These are phyloP conservation scores for Nectriaceae sp. DNA, from an alignment of 2,329 filamentous ascomycete genomes.

Conservation along the genomic window DNA sequence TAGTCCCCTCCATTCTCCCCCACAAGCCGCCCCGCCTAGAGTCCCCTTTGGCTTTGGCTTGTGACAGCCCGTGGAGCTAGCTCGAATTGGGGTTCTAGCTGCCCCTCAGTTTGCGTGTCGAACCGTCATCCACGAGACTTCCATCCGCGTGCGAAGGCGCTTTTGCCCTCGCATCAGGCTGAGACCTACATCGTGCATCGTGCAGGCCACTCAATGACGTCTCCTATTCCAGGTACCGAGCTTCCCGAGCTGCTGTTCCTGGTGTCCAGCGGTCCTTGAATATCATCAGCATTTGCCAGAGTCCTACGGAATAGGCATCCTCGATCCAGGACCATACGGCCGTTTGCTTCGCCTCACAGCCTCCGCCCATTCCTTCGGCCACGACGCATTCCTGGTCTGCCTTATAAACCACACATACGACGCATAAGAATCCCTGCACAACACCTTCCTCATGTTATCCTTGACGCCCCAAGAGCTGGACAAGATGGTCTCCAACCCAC, in stretches of 20 bases:
- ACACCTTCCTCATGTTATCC: conserved; percentile 24
- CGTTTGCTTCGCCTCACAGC: neutral
- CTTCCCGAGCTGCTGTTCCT: neutral
- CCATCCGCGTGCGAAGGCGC: neutral
- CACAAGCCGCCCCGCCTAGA: too few relatives aligned
- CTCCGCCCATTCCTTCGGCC: neutral
- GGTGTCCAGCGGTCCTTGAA: neutral
- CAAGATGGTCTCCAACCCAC: conserved; percentile 33
- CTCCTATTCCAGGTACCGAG: conserved; percentile 1
- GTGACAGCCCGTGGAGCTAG: conserved; percentile 1
- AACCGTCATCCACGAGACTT: neutral
- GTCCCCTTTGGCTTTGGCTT: too few relatives aligned
- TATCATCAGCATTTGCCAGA: too few relatives aligned
- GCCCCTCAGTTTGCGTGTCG: too few relatives aligned
- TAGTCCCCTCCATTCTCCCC: too few relatives aligned
- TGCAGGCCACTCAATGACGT: conserved; percentile 1
- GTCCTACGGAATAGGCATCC: neutral
- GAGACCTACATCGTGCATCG: neutral
- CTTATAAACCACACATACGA: neutral
- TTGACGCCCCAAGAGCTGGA: conserved; percentile 23
- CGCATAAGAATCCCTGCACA: conserved; percentile 9
- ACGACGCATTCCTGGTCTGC: neutral
- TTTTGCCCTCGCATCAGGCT: neutral
- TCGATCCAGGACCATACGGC: neutral
- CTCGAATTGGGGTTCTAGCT: neutral